Conservation (phyloP, 192 early-diverging fungal species). For the Radiomyces spectabilis region DNA sequence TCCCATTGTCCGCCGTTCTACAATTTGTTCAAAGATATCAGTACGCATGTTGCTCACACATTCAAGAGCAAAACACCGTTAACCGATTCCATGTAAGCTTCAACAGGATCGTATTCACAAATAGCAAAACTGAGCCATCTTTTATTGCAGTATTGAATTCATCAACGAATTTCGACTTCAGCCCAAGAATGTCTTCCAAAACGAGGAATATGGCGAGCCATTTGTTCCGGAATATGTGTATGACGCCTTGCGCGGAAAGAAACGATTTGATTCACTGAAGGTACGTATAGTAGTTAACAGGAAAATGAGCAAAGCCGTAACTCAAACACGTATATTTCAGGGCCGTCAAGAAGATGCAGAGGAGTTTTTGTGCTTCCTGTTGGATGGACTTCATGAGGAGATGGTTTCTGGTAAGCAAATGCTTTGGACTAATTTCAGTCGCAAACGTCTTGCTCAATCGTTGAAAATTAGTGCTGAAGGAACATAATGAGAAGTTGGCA, state of each 20-base stretch:
- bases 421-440: too few relatives aligned
- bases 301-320: not conserved
- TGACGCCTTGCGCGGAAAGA: constrained; percentile 70
- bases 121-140: not conserved
- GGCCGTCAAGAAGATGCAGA: constrained; percentile 97
- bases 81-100: constrained; percentile 77
- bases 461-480: constrained; percentile 15
- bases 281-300: constrained; percentile 20
- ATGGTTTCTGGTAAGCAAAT: constrained; percentile 40
- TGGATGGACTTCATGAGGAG: constrained; percentile 96
- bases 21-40: constrained; percentile 69
- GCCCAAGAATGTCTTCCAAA: not conserved
- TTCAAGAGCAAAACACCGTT: constrained; percentile 76
- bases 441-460: too few relatives aligned
- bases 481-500: constrained; percentile 1
- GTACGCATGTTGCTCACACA: constrained; percentile 54
- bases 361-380: constrained; percentile 88
- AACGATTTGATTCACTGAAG: constrained; percentile 73
- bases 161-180: constrained; percentile 25
- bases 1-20: constrained; percentile 90
- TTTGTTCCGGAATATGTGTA: constrained; percentile 95
- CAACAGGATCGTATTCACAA: too few relatives aligned
- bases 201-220: constrained; percentile 53
- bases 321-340: too few relatives aligned
- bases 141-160: constrained; percentile 26